Percentiles rank a stretch among this genome's conserved stretches.
Evolutionary conservation across 768 basidiomycete species (phyloP).

Genomic region (Leccinellum rugosiceps): DNA sequence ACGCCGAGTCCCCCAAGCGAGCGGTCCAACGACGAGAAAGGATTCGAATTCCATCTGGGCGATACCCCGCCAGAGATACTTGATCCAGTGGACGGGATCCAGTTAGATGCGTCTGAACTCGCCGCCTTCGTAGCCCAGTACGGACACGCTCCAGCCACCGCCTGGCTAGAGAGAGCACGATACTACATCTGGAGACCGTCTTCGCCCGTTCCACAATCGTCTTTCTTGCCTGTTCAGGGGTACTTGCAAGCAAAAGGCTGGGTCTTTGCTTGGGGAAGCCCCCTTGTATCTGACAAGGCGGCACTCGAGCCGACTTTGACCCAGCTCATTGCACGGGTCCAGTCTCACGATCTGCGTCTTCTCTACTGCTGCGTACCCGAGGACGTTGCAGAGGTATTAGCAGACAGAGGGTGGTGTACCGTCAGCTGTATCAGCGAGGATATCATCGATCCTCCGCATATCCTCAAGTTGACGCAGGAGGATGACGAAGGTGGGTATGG

Average conservation of each 20-base stretch:
- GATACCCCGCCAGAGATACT: slow-evolving; percentile 6
- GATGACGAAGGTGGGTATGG: slow-evolving; percentile 37
- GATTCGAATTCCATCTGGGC: not conserved
- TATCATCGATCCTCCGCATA: slow-evolving; percentile 46
- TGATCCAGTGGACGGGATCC: slow-evolving; percentile 3
- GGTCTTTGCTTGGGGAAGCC: slow-evolving; percentile 63
- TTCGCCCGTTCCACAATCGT: slow-evolving; percentile 27
- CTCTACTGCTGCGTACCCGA: slow-evolving; percentile 61
- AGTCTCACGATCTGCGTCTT: slow-evolving; percentile 44
- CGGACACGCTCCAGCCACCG: slow-evolving; percentile 65
- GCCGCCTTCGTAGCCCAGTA: slow-evolving; percentile 59
- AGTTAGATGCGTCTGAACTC: slow-evolving; percentile 25
- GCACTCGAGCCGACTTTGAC: slow-evolving; percentile 33
- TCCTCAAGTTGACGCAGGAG: slow-evolving; percentile 38
- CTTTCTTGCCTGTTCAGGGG: slow-evolving; percentile 52
- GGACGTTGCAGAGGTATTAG: slow-evolving; percentile 50
- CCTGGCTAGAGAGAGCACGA: slow-evolving; percentile 65
- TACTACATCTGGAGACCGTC: slow-evolving; percentile 45
- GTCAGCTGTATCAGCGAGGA: slow-evolving; percentile 66
- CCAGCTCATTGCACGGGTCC: slow-evolving; percentile 45
- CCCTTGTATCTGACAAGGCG: slow-evolving; percentile 44
- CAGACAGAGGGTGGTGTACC: slow-evolving; percentile 53
- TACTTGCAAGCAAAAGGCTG: slow-evolving; percentile 53
- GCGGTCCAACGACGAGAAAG: not conserved
- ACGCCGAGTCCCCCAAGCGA: not conserved